Conservation (phyloP, 164 flowering plant genomes). For the Vitis rupestris region DNA sequence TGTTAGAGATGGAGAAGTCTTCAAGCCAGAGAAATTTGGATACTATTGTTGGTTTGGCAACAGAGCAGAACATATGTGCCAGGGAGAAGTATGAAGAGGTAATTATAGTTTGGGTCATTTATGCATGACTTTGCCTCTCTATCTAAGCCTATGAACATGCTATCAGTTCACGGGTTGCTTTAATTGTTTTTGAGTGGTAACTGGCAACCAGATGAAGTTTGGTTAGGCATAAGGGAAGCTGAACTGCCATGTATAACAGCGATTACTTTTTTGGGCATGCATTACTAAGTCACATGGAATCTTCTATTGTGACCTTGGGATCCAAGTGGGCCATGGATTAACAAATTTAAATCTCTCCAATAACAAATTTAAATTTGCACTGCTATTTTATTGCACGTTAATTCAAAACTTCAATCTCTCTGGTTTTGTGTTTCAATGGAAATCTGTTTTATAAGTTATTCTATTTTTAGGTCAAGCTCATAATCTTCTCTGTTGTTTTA, state of each 20-base stretch:
- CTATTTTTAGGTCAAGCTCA: too few relatives aligned
- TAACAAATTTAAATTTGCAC: too few relatives aligned
- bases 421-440: too few relatives aligned
- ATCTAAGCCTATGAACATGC: background rate
- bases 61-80: slow-evolving; percentile 52
- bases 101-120: slow-evolving; percentile 1
- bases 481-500: too few relatives aligned
- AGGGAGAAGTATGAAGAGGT: slow-evolving; percentile 68
- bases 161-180: background rate
- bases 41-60: slow-evolving; percentile 51
- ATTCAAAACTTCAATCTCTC: too few relatives aligned
- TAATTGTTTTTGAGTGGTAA: too few relatives aligned
- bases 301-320: background rate
- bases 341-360: background rate
- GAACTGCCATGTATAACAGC: background rate
- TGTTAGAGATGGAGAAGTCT: slow-evolving; percentile 64
- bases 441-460: too few relatives aligned
- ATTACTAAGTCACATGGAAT: background rate
- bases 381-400: too few relatives aligned
- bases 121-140: background rate
- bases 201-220: background rate
- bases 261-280: too few relatives aligned
- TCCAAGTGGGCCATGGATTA: background rate
- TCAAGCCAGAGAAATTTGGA: slow-evolving; percentile 67
- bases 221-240: background rate